Conservation (phyloP, 2,329 filamentous ascomycete genomes). For the Aspergillus glaucus region DNA sequence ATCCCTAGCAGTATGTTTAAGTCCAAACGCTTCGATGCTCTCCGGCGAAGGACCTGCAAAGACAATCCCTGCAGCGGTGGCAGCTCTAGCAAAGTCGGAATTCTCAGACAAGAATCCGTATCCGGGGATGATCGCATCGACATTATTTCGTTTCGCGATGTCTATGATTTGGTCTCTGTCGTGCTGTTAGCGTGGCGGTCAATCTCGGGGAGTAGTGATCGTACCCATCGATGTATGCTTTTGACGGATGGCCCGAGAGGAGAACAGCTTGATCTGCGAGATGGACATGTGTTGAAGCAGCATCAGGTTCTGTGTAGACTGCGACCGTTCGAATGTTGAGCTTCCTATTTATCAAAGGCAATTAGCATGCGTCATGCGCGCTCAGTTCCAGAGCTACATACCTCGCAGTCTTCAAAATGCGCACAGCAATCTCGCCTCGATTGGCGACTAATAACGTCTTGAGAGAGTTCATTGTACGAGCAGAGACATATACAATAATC, state of each 20-base stretch:
- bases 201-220: background rate
- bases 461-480: conserved; percentile 30
- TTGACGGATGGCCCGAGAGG: conserved; percentile 43
- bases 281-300: conserved; percentile 49
- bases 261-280: conserved; percentile 49
- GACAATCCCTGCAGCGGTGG: conserved; percentile 49
- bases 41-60: conserved; percentile 55
- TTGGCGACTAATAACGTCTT: conserved; percentile 54
- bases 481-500: background rate
- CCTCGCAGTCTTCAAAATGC: conserved; percentile 48
- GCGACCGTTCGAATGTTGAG: conserved; percentile 49
- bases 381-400: conserved; percentile 8
- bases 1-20: conserved; percentile 53
- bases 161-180: conserved; percentile 36
- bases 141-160: conserved; percentile 45
- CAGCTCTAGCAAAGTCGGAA: conserved; percentile 51
- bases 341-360: conserved; percentile 14
- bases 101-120: conserved; percentile 64
- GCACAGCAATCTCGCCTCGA: conserved; percentile 53
- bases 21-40: conserved; percentile 51
- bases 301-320: conserved; percentile 54
- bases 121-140: conserved; percentile 58
- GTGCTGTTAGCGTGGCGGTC: background rate
- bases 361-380: background rate
- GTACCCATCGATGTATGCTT: conserved; percentile 45